A percentile compares a stretch with the other conserved stretches of the same genome.
phyloP scores from a whole-genome alignment of 1,284 basidiomycete genomes.

The Xanthoconium separans region DNA sequence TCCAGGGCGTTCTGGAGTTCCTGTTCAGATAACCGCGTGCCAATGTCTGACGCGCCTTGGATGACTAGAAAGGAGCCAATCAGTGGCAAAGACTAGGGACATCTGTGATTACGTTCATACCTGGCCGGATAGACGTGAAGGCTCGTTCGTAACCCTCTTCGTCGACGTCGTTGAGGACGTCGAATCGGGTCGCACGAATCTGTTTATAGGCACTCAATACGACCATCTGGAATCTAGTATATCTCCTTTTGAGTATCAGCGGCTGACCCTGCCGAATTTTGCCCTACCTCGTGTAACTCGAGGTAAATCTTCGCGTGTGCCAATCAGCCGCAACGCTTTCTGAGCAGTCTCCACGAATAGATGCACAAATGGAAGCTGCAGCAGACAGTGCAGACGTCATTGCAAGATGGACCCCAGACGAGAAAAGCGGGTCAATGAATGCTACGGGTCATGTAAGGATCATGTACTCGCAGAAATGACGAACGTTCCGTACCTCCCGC shows the following conservation, averaged over 20 bases:
- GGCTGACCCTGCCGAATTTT: not conserved
- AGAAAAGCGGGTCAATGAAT: slow-evolving; percentile 66
- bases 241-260: not conserved
- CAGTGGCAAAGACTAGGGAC: not conserved
- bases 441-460: slow-evolving; percentile 35
- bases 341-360: slow-evolving; percentile 48
- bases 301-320: slow-evolving; percentile 48
- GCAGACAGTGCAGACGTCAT: slow-evolving; percentile 57
- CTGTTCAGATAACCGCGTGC: slow-evolving; percentile 60
- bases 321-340: slow-evolving; percentile 49
- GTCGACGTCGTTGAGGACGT: slow-evolving; percentile 52
- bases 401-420: slow-evolving; percentile 62
- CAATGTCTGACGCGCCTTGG: slow-evolving; percentile 74
- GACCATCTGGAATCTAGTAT: slow-evolving; percentile 56
- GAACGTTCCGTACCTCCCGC: slow-evolving; percentile 53
- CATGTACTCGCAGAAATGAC: not conserved
- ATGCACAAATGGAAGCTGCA: slow-evolving; percentile 52
- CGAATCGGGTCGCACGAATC: slow-evolving; percentile 48
- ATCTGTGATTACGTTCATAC: slow-evolving; percentile 28
- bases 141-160: slow-evolving; percentile 61
- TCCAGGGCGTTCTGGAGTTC: slow-evolving; percentile 67
- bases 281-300: slow-evolving; percentile 55
- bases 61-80: slow-evolving; percentile 49
- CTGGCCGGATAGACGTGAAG: slow-evolving; percentile 53
- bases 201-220: slow-evolving; percentile 66